Conservation (phyloP, 2,329 filamentous ascomycete genomes). For the Diaporthe capsici region DNA sequence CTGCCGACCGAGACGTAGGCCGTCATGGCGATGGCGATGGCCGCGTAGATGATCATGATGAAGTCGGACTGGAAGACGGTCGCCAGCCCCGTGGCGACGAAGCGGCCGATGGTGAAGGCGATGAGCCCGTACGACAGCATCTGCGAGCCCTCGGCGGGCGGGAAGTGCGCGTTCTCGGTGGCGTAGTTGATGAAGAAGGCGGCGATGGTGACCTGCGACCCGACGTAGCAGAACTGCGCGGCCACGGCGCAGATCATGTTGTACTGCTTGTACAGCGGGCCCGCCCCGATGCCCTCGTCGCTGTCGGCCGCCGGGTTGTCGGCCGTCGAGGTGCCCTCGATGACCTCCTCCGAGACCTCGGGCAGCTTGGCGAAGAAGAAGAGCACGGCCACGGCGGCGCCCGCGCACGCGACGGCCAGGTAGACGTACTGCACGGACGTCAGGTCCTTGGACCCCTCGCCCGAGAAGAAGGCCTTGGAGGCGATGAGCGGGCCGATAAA, state of each 20-base stretch:
- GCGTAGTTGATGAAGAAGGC: conserved; percentile 69
- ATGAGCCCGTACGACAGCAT: conserved; percentile 72
- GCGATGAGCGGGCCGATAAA: conserved; percentile 72
- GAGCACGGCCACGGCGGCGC: conserved; percentile 67
- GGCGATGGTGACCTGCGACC: conserved; percentile 69
- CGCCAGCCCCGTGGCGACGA: conserved; percentile 67
- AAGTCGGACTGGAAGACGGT: conserved; percentile 66
- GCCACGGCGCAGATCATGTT: conserved; percentile 72
- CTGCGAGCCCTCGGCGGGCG: conserved; percentile 54
- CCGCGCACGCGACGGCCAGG: conserved; percentile 72
- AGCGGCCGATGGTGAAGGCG: conserved; percentile 71
- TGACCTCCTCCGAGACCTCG: conserved; percentile 54
- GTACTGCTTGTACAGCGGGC: conserved; percentile 70
- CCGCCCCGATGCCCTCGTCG: conserved; percentile 57
- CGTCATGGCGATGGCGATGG: conserved; percentile 64
- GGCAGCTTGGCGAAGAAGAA: conserved; percentile 69
- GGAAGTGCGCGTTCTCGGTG: conserved; percentile 48
- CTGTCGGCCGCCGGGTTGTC: conserved; percentile 68
- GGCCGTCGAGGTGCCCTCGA: conserved; percentile 66
- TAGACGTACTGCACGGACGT: conserved; percentile 76
- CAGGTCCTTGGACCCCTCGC: conserved; percentile 63
- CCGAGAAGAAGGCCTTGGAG: conserved; percentile 73
- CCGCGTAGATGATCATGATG: conserved; percentile 59
- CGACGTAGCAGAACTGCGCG: conserved; percentile 75
- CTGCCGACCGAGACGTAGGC: conserved; percentile 41